Evolutionary conservation across 768 basidiomycete species (phyloP).

Genomic region (Russula brevipes): DNA sequence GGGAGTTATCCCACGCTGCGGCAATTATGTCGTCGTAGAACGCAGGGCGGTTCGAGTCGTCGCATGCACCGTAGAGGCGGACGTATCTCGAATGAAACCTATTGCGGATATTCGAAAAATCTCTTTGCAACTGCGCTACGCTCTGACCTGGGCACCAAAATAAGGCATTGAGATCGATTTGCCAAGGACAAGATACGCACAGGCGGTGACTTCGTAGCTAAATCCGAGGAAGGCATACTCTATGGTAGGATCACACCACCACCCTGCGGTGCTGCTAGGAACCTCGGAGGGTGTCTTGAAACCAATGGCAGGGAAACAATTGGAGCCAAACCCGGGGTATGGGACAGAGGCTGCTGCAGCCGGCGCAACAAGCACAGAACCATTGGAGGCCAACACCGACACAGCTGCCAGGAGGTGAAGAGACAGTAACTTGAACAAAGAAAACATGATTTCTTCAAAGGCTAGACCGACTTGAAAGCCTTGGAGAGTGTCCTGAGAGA

Average conservation of each 20-base stretch:
- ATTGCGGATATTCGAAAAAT: constrained; percentile 56
- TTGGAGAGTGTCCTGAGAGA: background rate
- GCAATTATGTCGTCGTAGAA: constrained; percentile 56
- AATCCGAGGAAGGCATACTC: constrained; percentile 78
- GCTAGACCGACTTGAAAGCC: background rate
- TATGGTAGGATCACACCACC: constrained; percentile 54
- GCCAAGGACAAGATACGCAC: constrained; percentile 34
- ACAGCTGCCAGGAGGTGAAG: background rate
- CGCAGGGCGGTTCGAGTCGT: constrained; percentile 28
- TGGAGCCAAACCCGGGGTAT: background rate
- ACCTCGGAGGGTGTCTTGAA: constrained; percentile 52
- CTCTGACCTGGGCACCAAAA: constrained; percentile 48
- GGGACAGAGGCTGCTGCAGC: background rate
- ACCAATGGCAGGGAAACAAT: constrained; percentile 38
- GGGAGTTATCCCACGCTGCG: constrained; percentile 61
- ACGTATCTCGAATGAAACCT: constrained; percentile 63
- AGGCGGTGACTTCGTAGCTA: constrained; percentile 66
- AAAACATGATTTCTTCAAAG: background rate
- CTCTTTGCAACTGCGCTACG: constrained; percentile 41
- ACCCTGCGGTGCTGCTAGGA: constrained; percentile 34
- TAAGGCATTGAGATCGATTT: constrained; percentile 8
- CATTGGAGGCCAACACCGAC: background rate
- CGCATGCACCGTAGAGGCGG: constrained; percentile 43
- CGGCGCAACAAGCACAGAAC: background rate
- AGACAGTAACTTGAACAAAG: background rate